Evolutionary conservation across 2,329 filamentous ascomycete genomes (phyloP).

Genomic region (Endocalyx cinctus): DNA sequence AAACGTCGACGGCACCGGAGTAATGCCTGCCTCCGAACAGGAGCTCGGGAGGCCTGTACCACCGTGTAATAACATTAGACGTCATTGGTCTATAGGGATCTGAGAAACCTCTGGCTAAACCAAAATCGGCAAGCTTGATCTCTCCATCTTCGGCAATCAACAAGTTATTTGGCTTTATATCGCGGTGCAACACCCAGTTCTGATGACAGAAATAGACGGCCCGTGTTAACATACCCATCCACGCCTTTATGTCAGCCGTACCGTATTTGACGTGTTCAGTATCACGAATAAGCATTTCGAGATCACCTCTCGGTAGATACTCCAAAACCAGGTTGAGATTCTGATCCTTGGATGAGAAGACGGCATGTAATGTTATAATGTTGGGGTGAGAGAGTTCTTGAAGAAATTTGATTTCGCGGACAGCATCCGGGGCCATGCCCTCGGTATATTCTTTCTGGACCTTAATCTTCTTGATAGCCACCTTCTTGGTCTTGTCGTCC

Average conservation of each 20-base stretch:
- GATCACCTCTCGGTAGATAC: constrained; percentile 86
- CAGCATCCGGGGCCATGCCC: constrained; percentile 88
- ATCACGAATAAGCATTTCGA: constrained; percentile 92
- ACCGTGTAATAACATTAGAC: constrained; percentile 89
- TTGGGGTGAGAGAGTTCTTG: constrained; percentile 94
- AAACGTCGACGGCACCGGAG: constrained; percentile 85
- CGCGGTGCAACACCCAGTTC: constrained; percentile 88
- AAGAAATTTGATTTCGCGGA: constrained; percentile 92
- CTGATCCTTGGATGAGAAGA: constrained; percentile 94
- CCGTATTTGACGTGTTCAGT: constrained; percentile 73
- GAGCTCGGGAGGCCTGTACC: constrained; percentile 93
- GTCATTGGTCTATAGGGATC: constrained; percentile 91
- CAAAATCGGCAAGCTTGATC: constrained; percentile 96
- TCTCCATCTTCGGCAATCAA: constrained; percentile 89
- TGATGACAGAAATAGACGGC: constrained; percentile 97
- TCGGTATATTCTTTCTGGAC: constrained; percentile 81
- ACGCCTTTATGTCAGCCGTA: constrained; percentile 88
- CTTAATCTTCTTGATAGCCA: constrained; percentile 94
- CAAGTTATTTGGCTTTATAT: constrained; percentile 99
- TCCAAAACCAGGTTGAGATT: constrained; percentile 96
- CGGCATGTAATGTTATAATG: constrained; percentile 86
- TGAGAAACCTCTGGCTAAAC: constrained; percentile 82
- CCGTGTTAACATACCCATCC: constrained; percentile 95
- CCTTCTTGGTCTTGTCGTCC: constrained; percentile 64
- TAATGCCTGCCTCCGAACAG: constrained; percentile 89